Evolutionary conservation across 2,329 filamentous ascomycete species (phyloP).

Genomic region (Zymoseptoria ardabiliae): DNA sequence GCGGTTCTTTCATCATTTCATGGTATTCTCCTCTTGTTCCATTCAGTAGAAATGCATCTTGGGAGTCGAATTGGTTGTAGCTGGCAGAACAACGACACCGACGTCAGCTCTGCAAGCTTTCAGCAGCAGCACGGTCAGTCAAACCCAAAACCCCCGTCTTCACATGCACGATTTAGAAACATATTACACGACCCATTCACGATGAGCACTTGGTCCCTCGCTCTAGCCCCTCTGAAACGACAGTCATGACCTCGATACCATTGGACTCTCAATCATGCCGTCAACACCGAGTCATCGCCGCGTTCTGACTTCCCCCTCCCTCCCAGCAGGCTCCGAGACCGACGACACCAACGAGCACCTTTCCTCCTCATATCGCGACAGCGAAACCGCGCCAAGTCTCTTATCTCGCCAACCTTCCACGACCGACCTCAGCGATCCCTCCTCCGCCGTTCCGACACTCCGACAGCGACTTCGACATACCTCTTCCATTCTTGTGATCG

Average conservation of each 20-base stretch:
- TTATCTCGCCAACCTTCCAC: neutral
- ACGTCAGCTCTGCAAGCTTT: neutral
- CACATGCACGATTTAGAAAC: neutral
- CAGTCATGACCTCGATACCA: neutral
- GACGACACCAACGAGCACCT: neutral
- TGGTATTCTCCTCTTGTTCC: neutral
- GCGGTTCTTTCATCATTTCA: neutral
- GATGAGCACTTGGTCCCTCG: neutral
- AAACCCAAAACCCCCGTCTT: neutral
- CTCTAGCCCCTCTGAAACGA: neutral
- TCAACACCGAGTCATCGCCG: neutral
- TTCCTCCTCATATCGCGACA: neutral
- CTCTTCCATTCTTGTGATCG: constrained; percentile 74
- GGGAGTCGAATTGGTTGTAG: neutral
- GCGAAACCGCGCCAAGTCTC: neutral
- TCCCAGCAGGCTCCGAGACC: neutral
- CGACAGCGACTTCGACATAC: constrained; percentile 69
- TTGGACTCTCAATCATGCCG: neutral
- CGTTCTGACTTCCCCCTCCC: neutral
- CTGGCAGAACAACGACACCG: neutral
- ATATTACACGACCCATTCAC: neutral
- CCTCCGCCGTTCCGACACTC: constrained; percentile 48
- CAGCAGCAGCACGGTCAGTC: neutral
- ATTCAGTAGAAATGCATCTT: neutral
- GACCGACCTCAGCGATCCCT: constrained; percentile 11